A percentile compares a stretch with the other conserved stretches of the same genome.
Evolutionary conservation across 495 filamentous ascomycete species (phyloP).

Genomic region (Symbiotaphrina buchneri): DNA sequence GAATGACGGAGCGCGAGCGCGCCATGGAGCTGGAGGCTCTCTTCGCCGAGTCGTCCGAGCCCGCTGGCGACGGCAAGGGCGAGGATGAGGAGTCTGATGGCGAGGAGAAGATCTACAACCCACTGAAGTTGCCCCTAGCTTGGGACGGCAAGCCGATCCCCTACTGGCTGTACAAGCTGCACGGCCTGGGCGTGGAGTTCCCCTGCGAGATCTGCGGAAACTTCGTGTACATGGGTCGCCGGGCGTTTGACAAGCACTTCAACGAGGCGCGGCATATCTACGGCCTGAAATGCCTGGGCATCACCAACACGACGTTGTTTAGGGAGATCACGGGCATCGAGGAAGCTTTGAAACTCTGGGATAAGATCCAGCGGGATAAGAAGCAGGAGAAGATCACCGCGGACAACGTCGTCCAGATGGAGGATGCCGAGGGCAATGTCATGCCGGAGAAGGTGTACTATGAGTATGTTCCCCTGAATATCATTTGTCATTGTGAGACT

Average conservation of each 20-base stretch:
- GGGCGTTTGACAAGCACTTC: constrained; percentile 97
- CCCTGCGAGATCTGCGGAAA: constrained; percentile 93
- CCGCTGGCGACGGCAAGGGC: constrained; percentile 21
- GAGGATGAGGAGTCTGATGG: constrained; percentile 40
- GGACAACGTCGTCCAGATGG: constrained; percentile 89
- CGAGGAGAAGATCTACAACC: constrained; percentile 86
- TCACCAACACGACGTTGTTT: constrained; percentile 82
- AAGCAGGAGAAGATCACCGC: constrained; percentile 50
- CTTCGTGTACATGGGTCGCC: constrained; percentile 87
- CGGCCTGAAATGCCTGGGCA: constrained; percentile 78
- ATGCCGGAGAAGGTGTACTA: constrained; percentile 97
- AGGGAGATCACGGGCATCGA: constrained; percentile 83
- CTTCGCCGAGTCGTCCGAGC: constrained; percentile 33
- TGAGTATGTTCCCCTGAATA: constrained; percentile 25
- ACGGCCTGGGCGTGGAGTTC: constrained; percentile 88
- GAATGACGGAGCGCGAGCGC: constrained; percentile 88
- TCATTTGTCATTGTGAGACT: not conserved
- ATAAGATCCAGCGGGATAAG: constrained; percentile 74
- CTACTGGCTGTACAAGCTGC: constrained; percentile 95
- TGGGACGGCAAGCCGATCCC: constrained; percentile 99
- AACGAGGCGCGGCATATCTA: constrained; percentile 81
- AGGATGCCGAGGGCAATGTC: constrained; percentile 90
- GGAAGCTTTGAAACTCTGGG: constrained; percentile 73
- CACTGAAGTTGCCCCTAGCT: constrained; percentile 78
- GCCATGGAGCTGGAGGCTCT: constrained; percentile 81